Base-by-base conservation (phyloP, 108 stramenopile species). In the Stephanodiscus minutulus region DNA sequence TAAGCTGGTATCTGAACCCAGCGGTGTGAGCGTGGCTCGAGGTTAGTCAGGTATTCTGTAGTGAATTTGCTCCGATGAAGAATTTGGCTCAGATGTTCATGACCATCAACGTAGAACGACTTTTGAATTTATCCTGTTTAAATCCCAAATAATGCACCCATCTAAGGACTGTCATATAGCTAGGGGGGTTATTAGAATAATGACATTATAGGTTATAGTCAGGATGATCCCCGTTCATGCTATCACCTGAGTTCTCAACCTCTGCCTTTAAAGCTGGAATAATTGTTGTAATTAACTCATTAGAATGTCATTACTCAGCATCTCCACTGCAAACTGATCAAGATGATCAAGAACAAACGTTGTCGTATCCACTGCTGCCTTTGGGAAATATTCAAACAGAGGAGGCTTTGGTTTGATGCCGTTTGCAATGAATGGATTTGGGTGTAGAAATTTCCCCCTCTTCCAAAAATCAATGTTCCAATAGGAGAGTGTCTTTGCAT, bases 301-400 rank as follows among this genome's bases (percentile, higher is more conserved):
- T n/a, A n/a, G n/a, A n/a, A n/a, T n/a, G n/a, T n/a, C n/a, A n/a
- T 31, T 27, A 20, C 48, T 0, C 18, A 65, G 48, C 48, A 50
- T 33, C 48, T 65, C 64, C 1, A 27, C 48, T 7, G 6, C 10
- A 28, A 64, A 47, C 5, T 27, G 20, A 28, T 47, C 64, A 1
- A 27, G 31, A 28, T 65, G 46, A 8, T 33, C 17, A 0, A 65
- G 33, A 20, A 65, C 33, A 31, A 50, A 65, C 43, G 29, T 28
- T 63, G 39, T 25, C 28, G 4, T 7, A 27, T 48, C 28, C 3
- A 18, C 33, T 35, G 48, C 48, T 20, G 33, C 28, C 8, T 50
- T 5, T 5, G 64, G 64, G 50, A 52, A 28, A 0, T 25, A 47
- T 20, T 64, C 64, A 21, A 64, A 64, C 22, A 64, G 50, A 2